phyloP scores from a whole-genome alignment of 2,329 filamentous ascomycete genomes.

The Calonectria pseudoreteaudii region DNA sequence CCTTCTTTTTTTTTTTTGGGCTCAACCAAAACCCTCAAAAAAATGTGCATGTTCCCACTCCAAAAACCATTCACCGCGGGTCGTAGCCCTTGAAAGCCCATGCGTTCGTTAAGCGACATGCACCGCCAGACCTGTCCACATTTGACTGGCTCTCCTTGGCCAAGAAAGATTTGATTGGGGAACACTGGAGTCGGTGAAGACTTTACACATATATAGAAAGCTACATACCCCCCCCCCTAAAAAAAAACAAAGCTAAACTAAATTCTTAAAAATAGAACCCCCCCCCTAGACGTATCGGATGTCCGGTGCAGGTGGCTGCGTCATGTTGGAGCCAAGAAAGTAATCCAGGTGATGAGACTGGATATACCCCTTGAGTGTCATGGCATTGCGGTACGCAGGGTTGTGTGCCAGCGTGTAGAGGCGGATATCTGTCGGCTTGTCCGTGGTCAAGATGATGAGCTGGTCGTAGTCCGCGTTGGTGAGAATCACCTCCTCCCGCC shows the following conservation, averaged over 20 bases:
- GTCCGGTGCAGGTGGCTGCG: conserved; percentile 26
- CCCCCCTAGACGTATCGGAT: conserved; percentile 16
- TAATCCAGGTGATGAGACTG: conserved; percentile 40
- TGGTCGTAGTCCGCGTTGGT: conserved; percentile 27
- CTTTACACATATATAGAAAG: too few relatives aligned
- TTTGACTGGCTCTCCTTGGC: too few relatives aligned
- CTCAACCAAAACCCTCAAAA: too few relatives aligned
- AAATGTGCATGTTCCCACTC: too few relatives aligned
- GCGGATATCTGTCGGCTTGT: conserved; percentile 30
- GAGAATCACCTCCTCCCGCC: conserved; percentile 37
- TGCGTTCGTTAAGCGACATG: too few relatives aligned
- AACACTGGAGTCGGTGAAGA: too few relatives aligned
- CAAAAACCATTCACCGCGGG: too few relatives aligned
- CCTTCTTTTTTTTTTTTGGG: too few relatives aligned
- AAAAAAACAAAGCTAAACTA: background rate
- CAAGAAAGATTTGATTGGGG: too few relatives aligned
- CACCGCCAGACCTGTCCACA: background rate
- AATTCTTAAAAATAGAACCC: background rate
- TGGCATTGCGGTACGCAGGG: conserved; percentile 39
- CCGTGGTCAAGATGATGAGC: conserved; percentile 39
- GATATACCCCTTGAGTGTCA: conserved; percentile 40
- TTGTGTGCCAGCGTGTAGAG: conserved; percentile 41
- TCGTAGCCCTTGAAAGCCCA: too few relatives aligned
- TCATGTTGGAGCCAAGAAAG: conserved; percentile 34
- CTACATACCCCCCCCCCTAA: too few relatives aligned